Evolutionary conservation across 352 stramenopile species (phyloP), one percentile per base, ranked within the genome.

Genomic region (Globisporangium sylvaticum): DNA sequence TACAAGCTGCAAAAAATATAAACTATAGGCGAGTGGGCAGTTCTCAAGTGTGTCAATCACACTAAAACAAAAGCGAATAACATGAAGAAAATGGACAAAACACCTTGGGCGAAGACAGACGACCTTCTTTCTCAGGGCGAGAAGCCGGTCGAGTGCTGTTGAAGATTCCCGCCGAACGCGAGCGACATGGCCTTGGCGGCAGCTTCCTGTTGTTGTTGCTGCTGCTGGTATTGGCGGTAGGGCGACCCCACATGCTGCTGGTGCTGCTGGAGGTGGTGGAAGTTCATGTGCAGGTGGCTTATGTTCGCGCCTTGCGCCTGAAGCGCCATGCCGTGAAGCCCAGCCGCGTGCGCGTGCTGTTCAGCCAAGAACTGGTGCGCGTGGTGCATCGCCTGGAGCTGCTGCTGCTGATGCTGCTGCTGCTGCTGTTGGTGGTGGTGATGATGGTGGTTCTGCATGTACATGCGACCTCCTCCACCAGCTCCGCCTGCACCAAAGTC

Each of bases 201-300:
- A 15, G 55, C 31, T 20, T 66, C 68, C 12, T 44, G 37, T n/a
- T 80, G 76, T 20, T 74, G 65, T 34, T 73, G 64, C 46, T 74
- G 73, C 10, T 57, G n/a, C 34, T 83, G 74, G 4, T 64, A 48
- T 32, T 72, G 73, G 18, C 69, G 66, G 4, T 74, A 66, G 4
- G 62, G 34, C 57, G 66, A 65, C 42, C 7, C 42, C 18, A 66
- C 69, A 15, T 55, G 56, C 22, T 37, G 32, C 27, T 70, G 67
- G 24, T 58, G 64, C 29, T 29, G 60, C 60, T 61, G 55, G 44
- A 39, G 48, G n/a, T 48, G 27, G 7, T 54, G 46, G 10, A 52
- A 60, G 37, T 58, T 57, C 52, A 65, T 32, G 31, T 67, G 56
- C 8, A 65, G 42, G n/a, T 68, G 42, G 42, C 18, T 60, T 48